Base-by-base conservation (phyloP, 495 filamentous ascomycete genomes). In the Lasiosphaeria ovina region DNA sequence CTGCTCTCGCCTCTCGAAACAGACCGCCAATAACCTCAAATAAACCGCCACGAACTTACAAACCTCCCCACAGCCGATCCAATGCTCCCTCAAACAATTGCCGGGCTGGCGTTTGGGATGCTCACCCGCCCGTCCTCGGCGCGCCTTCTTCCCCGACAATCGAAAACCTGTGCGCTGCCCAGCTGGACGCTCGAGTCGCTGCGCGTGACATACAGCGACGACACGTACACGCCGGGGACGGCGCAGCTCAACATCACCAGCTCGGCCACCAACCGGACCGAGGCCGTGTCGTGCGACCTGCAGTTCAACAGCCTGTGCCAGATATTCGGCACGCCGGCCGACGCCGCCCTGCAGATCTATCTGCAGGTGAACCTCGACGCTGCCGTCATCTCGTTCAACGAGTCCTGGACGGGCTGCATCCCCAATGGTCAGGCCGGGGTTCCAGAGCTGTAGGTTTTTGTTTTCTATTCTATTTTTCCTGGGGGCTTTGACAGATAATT, bases 161-260 rank as follows among this genome's bases (percentile, higher is more conserved):
- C 24, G 24, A 24, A 2, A 24, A 1, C 9, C 8, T 57, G 55
- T 14, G 16, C 3, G 14, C 24, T 59, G 17, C 61, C 61, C 4
- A 24, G 45, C 35, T 63, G 61, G 56, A 50, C 44, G 4, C 16
- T 63, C 6, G 8, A 42, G 14, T 48, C 42, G 6, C 14, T 55
- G 42, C 45, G 47, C 17, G 24, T 59, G 33, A 54, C 44, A 10
- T 63, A 59, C 34, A 55, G 61, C 51, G 36, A 55, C 35, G 57
- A 59, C 14, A 59, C 60, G 0, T 53, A 58, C 38, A 58, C 45
- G 4, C 61, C 61, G 0, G 51, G 56, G 4, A 33, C 38, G 6
- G 40, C 57, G 10, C 11, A 42, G 0, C 8, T 55, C 50, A 32
- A 54, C 11, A 35, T 63, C 11, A 31, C 16, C 4, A 55, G 50